Evolutionary conservation across 192 early-diverging fungal genomes (phyloP).

Genomic region (Funneliformis mosseae): DNA sequence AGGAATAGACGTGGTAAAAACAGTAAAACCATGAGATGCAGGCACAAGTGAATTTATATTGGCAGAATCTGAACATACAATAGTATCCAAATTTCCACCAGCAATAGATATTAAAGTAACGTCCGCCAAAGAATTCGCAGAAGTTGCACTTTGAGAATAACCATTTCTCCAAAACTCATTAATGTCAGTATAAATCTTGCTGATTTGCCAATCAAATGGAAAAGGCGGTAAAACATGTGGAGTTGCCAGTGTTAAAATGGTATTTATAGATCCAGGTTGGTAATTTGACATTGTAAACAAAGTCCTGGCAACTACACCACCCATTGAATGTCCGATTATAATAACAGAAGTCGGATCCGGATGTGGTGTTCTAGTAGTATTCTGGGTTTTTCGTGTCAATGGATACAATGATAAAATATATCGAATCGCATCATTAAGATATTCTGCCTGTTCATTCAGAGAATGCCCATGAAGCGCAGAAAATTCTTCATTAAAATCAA

Average conservation of each 20-base stretch:
- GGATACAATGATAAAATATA: constrained; percentile 78
- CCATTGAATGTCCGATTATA: constrained; percentile 95
- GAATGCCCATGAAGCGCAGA: constrained; percentile 86
- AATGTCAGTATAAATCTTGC: constrained; percentile 65
- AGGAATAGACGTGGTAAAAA: constrained; percentile 76
- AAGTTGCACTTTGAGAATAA: constrained; percentile 34
- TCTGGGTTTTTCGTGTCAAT: constrained; percentile 36
- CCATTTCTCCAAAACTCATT: constrained; percentile 70
- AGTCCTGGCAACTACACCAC: constrained; percentile 89
- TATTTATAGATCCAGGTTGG: constrained; percentile 67
- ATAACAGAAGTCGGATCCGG: constrained; percentile 71
- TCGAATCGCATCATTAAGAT: constrained; percentile 76
- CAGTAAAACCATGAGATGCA: constrained; percentile 69
- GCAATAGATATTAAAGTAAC: constrained; percentile 86
- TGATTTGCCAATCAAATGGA: constrained; percentile 62
- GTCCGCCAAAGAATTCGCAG: constrained; percentile 44
- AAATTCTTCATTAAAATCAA: constrained; percentile 89
- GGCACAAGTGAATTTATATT: constrained; percentile 70
- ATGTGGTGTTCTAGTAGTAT: constrained; percentile 14
- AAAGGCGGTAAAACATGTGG: constrained; percentile 85
- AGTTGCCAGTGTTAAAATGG: constrained; percentile 86
- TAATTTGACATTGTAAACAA: constrained; percentile 74
- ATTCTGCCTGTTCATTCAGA: constrained; percentile 84
- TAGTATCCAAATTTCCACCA: constrained; percentile 85
- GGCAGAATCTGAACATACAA: constrained; percentile 78